Conservation (phyloP, 176 grass and related monocot species). For the Paspalum vaginatum region DNA sequence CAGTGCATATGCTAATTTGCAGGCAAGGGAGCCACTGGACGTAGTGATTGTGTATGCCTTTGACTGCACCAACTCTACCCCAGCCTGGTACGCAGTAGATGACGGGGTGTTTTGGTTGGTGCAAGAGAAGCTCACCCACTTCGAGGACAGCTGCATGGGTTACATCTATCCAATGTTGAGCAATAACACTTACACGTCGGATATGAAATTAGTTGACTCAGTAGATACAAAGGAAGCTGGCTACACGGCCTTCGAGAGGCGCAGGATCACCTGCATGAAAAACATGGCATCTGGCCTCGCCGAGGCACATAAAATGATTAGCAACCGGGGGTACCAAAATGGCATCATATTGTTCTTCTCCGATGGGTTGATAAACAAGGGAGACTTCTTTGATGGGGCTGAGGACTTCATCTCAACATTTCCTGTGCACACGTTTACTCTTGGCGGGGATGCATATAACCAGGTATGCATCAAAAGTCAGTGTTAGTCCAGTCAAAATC, state of each 20-base stretch:
- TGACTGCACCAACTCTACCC: not conserved
- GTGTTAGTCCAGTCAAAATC: not conserved
- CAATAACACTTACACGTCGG: not conserved
- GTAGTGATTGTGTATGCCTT: not conserved
- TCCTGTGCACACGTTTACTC: not conserved
- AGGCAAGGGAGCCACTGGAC: not conserved
- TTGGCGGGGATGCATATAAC: not conserved
- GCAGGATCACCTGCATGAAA: not conserved
- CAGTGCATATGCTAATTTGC: not conserved
- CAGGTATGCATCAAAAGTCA: not conserved
- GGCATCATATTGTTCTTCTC: conserved; percentile 13
- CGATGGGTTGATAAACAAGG: not conserved
- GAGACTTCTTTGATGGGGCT: conserved; percentile 3
- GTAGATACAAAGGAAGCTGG: not conserved
- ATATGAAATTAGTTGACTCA: not conserved
- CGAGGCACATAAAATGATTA: not conserved
- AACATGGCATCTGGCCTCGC: not conserved
- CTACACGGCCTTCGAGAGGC: not conserved
- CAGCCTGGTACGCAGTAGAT: not conserved
- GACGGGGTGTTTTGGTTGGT: not conserved
- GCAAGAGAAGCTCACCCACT: not conserved
- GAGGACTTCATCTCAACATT: not conserved
- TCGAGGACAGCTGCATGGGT: not conserved
- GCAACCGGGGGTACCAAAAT: not conserved
- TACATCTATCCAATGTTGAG: not conserved